Conservation (phyloP, 208 protist species). For the Leishmania major region DNA sequence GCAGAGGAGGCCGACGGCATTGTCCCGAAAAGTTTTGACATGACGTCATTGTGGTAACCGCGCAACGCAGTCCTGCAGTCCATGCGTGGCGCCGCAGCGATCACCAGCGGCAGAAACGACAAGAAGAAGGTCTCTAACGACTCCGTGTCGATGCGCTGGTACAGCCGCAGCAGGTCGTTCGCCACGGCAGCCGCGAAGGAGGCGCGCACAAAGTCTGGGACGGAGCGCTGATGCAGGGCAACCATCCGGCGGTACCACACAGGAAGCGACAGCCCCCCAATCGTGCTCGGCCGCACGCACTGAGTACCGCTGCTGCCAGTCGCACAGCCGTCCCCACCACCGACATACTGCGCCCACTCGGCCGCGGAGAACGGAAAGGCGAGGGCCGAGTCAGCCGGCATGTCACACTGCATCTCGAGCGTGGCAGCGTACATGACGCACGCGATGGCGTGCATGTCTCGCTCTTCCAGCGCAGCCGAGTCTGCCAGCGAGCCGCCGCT, state of each 20-base stretch:
- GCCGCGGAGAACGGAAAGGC: constrained; percentile 13
- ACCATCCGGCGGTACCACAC: constrained; percentile 22
- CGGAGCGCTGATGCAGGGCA: constrained; percentile 28
- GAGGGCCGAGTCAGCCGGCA: background rate
- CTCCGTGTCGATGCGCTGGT: constrained; percentile 42
- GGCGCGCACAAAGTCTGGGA: constrained; percentile 39
- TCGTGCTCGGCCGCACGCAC: background rate
- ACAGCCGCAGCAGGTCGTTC: constrained; percentile 44
- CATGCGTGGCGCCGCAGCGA: background rate
- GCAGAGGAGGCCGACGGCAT: background rate
- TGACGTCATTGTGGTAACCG: constrained; percentile 11
- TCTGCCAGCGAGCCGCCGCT: constrained; percentile 1
- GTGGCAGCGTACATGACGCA: constrained; percentile 10
- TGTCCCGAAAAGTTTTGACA: constrained; percentile 15
- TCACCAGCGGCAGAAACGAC: constrained; percentile 5
- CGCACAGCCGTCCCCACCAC: background rate
- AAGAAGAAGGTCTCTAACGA: constrained; percentile 20
- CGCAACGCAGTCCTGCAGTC: constrained; percentile 1
- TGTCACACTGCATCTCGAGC: constrained; percentile 6
- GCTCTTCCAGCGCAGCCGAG: background rate
- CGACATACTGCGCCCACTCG: constrained; percentile 20
- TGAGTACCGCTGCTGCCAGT: background rate
- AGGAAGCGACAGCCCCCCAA: constrained; percentile 4
- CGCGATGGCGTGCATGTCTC: constrained; percentile 13
- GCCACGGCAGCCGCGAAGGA: constrained; percentile 27